Conservation (phyloP, 129 eudicot genomes). For the Flaveria linearis region DNA sequence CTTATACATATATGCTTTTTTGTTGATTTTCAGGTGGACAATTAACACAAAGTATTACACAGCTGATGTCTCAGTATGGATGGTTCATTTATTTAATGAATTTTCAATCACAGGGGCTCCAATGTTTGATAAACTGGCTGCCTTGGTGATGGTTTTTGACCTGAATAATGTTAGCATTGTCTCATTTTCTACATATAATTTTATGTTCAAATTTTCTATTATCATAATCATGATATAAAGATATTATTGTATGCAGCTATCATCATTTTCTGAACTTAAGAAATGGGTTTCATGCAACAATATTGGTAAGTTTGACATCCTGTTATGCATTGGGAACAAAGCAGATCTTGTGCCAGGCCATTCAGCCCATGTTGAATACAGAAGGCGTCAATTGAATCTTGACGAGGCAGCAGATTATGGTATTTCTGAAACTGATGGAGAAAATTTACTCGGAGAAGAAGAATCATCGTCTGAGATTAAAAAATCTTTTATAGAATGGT, state of each 20-base stretch:
- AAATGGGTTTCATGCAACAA: conserved; percentile 74
- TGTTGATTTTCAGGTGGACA: conserved; percentile 70
- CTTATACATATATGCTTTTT: background rate
- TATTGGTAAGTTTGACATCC: conserved; percentile 64
- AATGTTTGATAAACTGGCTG: conserved; percentile 52
- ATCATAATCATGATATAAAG: conserved; percentile 10
- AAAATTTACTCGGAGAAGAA: conserved; percentile 68
- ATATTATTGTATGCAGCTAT: conserved; percentile 47
- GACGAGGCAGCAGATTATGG: conserved; percentile 57
- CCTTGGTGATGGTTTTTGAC: conserved; percentile 94
- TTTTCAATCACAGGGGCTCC: conserved; percentile 59
- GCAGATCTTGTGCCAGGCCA: conserved; percentile 94
- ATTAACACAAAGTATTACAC: conserved; percentile 92
- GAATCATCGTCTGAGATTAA: conserved; percentile 52
- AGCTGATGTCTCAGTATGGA: conserved; percentile 85
- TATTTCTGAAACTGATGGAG: conserved; percentile 86
- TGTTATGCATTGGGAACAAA: conserved; percentile 93
- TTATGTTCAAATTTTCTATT: background rate
- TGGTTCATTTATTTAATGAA: conserved; percentile 67
- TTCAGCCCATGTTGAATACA: conserved; percentile 80
- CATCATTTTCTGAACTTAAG: conserved; percentile 66
- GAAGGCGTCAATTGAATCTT: conserved; percentile 54
- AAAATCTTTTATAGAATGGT: conserved; percentile 80
- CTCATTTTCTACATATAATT: conserved; percentile 10
- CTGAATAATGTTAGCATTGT: conserved; percentile 60